These are phyloP conservation scores for Dipodascus geniculatus DNA, from an alignment of 805 yeast species.

Conservation along the genomic window DNA sequence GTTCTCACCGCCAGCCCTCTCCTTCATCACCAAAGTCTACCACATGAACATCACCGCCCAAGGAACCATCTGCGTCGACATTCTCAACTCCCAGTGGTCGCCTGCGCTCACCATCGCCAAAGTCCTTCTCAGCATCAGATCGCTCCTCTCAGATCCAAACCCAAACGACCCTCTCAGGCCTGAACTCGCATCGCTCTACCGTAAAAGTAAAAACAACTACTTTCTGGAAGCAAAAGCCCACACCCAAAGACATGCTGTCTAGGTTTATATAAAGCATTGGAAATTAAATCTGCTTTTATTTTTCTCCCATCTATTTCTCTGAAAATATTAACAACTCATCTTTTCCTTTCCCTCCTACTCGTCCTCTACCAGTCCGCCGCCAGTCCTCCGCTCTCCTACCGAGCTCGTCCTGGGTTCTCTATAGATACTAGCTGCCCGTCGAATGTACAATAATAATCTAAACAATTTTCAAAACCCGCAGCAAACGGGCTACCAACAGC, in stretches of 20 bases:
- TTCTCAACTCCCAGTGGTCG: conserved; percentile 96
- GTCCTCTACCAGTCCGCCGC: too few species aligned
- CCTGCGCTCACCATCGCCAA: conserved; percentile 96
- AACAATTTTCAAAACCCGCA: neutral
- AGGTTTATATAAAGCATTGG: too few species aligned
- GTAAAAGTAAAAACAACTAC: neutral
- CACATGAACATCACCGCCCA: conserved; percentile 95
- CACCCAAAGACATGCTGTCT: neutral
- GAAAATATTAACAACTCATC: too few species aligned
- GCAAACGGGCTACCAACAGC: conserved; percentile 5
- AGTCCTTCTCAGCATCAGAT: conserved; percentile 87
- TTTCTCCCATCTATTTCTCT: too few species aligned
- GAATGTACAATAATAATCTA: neutral
- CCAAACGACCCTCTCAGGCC: conserved; percentile 99
- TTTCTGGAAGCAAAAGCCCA: neutral
- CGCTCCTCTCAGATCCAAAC: conserved; percentile 92
- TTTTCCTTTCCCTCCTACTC: too few species aligned
- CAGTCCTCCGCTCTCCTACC: too few species aligned
- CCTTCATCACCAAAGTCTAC: conserved; percentile 89
- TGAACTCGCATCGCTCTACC: conserved; percentile 22
- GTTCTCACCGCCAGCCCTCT: conserved; percentile 91
- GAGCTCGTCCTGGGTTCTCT: too few species aligned
- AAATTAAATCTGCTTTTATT: too few species aligned
- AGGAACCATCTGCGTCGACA: conserved; percentile 94
- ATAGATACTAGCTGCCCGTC: too few species aligned